Base-by-base conservation (phyloP, 2,329 filamentous ascomycete genomes). In the Albophoma yamanashiensis region DNA sequence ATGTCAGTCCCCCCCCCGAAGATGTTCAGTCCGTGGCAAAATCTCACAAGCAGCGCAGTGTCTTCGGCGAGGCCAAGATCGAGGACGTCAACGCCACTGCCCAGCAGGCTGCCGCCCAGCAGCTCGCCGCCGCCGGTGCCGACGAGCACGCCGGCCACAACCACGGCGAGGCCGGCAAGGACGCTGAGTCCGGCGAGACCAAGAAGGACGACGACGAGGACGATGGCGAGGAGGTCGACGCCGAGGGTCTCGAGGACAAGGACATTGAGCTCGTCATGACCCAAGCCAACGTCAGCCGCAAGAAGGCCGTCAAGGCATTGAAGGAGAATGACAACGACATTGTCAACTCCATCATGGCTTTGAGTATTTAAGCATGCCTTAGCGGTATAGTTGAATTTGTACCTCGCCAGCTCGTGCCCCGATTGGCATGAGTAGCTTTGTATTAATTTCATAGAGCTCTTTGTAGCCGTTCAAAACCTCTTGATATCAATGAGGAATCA, bases 241-340 rank as follows among this genome's bases (percentile, higher is more conserved):
- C 95, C 71, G 85, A 88, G 64, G 94, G 93, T 66, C 87, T 99
- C 59, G 94, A 99, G 83, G 89, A 93, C 74, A 99, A 99, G 87
- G 95, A 99, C 76, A 99, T 99, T 73, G 94, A 99, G 79, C 86
- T 99, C 62, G 94, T 99, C 77, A 97, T 97, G 91, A 91, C 90
- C 69, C 93, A 99, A 80, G 94, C 94, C 70, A 94, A 83, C 72
- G 95, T 99, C 71, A 96, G 91, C 70, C 86, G 94, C 77, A 97
- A 96, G 82, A 97, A 97, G 87, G 94, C 94, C 63, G 86, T 99
- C 82, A 99, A 97, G 82, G 94, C 95, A 60, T 84, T 99, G 74
- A 92, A 92, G 83, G 94, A 97, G 83, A 99, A 99, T 75, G 93
- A 97, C 81, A 97, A 97, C 73, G 94, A 99, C 76, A 99, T 99